phyloP scores from a whole-genome alignment of 805 yeast genomes.

The Wickerhamiella lipophila region DNA sequence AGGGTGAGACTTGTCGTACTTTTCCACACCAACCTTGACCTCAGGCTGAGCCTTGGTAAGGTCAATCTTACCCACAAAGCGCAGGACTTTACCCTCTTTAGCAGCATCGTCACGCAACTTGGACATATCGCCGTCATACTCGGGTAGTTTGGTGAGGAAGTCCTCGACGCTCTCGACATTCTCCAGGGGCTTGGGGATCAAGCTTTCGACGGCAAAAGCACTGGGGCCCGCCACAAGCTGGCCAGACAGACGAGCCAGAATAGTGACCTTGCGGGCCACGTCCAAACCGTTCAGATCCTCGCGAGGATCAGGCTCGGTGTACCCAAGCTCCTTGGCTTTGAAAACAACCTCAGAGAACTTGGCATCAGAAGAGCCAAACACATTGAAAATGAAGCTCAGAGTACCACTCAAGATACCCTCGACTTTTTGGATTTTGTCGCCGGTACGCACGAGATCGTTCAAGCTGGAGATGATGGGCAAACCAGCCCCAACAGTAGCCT shows the following conservation, averaged over 20 bases:
- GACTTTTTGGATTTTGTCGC: slow-evolving; percentile 79
- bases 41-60: slow-evolving; percentile 38
- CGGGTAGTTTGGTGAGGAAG: slow-evolving; percentile 67
- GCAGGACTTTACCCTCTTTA: slow-evolving; percentile 68
- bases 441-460: slow-evolving; percentile 79
- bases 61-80: slow-evolving; percentile 89
- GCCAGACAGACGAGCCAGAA: slow-evolving; percentile 87
- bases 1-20: slow-evolving; percentile 81
- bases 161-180: slow-evolving; percentile 47
- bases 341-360: slow-evolving; percentile 84
- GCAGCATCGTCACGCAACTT: slow-evolving; percentile 70
- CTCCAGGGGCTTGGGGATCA: slow-evolving; percentile 81
- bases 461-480: slow-evolving; percentile 83
- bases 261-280: slow-evolving; percentile 96
- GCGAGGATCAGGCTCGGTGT: slow-evolving; percentile 99
- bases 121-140: slow-evolving; percentile 70
- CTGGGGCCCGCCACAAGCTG: slow-evolving; percentile 72
- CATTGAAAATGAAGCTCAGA: slow-evolving; percentile 86
- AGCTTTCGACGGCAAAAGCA: slow-evolving; percentile 85
- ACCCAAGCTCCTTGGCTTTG: slow-evolving; percentile 81
- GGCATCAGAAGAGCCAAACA: slow-evolving; percentile 60
- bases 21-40: slow-evolving; percentile 77
- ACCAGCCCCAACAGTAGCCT: slow-evolving; percentile 98
- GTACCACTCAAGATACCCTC: slow-evolving; percentile 98
- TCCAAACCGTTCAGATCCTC: slow-evolving; percentile 97